phyloP scores from a whole-genome alignment of 345 rosid species.

The Pistacia atlantica region DNA sequence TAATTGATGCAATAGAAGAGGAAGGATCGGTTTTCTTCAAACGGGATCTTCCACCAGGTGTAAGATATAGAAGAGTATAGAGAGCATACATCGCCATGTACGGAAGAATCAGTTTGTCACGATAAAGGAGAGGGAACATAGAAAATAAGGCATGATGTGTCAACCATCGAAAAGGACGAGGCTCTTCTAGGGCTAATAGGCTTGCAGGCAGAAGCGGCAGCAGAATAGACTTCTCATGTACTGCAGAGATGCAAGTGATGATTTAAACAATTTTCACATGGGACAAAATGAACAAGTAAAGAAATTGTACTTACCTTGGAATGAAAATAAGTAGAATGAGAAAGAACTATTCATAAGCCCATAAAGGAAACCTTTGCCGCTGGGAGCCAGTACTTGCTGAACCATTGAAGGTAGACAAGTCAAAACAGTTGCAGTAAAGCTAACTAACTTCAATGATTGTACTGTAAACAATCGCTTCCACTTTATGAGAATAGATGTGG shows the following conservation, averaged over 20 bases:
- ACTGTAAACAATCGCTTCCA: conserved; percentile 51
- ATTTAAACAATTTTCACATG: conserved; percentile 9
- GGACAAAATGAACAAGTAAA: neutral
- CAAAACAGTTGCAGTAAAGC: conserved; percentile 21
- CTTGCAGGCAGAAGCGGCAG: conserved; percentile 90
- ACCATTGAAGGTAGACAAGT: conserved; percentile 85
- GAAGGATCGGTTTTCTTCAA: conserved; percentile 21
- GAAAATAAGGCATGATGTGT: conserved; percentile 53
- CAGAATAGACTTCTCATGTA: conserved; percentile 94
- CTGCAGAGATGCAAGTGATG: conserved; percentile 49
- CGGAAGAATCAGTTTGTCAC: conserved; percentile 77
- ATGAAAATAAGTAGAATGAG: conserved; percentile 87
- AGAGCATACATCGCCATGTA: conserved; percentile 53
- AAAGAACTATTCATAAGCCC: conserved; percentile 82
- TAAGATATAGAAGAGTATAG: conserved; percentile 48
- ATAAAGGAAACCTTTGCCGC: conserved; percentile 76
- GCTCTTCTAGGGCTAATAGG: conserved; percentile 36
- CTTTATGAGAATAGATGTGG: conserved; percentile 70
- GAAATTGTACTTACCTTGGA: conserved; percentile 58
- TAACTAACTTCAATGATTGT: conserved; percentile 50
- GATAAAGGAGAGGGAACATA: conserved; percentile 80
- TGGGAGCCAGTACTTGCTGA: conserved; percentile 79
- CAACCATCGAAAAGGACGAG: conserved; percentile 26
- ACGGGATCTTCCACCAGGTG: conserved; percentile 36
- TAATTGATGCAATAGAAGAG: conserved; percentile 24